Percentiles rank a stretch among this genome's conserved stretches.
Evolutionary conservation across 1,139 yeast species (phyloP).

Genomic region (Blastobotrys apis): DNA sequence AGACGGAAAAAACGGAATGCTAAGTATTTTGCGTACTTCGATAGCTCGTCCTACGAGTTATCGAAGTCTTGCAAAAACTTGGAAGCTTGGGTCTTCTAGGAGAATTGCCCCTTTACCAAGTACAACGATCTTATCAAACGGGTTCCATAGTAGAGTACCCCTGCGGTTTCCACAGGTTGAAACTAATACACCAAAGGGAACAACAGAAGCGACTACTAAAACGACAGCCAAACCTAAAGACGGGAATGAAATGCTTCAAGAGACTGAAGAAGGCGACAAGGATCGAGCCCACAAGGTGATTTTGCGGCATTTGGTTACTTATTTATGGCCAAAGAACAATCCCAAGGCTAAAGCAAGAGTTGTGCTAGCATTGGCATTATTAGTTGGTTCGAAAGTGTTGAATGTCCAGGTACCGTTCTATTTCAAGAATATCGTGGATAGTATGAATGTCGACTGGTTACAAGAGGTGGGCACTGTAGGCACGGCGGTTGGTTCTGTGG

Average conservation of each 20-base stretch:
- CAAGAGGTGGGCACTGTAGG: constrained; percentile 52
- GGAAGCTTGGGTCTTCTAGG: too few species aligned
- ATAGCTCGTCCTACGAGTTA: too few species aligned
- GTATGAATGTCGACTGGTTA: constrained; percentile 90
- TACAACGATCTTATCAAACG: too few species aligned
- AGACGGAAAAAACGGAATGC: too few species aligned
- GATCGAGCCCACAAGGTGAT: constrained; percentile 27
- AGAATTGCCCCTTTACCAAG: too few species aligned
- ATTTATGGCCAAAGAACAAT: constrained; percentile 85
- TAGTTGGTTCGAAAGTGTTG: constrained; percentile 74
- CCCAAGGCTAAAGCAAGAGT: constrained; percentile 71
- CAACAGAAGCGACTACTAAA: not conserved
- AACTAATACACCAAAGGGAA: too few species aligned
- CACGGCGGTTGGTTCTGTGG: constrained; percentile 63
- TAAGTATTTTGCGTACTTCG: too few species aligned
- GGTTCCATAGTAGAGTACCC: too few species aligned
- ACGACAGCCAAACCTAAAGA: not conserved
- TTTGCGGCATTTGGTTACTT: constrained; percentile 47
- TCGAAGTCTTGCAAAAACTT: too few species aligned
- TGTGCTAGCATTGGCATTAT: constrained; percentile 61
- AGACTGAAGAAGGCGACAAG: constrained; percentile 10
- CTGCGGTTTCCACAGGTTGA: too few species aligned
- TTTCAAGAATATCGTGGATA: constrained; percentile 83
- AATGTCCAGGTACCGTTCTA: constrained; percentile 96
- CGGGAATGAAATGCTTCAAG: constrained; percentile 3